phyloP scores from a whole-genome alignment of 306 rosid species.

The Hippophae rhamnoides region DNA sequence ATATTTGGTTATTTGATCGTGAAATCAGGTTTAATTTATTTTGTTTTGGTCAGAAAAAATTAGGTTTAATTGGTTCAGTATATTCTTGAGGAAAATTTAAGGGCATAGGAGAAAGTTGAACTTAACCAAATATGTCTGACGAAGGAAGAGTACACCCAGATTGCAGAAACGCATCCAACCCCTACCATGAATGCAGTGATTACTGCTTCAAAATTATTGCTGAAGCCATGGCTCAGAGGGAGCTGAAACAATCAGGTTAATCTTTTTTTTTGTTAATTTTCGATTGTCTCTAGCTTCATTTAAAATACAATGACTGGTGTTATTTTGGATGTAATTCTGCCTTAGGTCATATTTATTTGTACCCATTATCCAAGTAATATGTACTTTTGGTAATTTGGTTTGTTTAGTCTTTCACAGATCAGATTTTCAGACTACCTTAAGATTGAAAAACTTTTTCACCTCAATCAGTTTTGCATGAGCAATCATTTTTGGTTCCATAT shows the following conservation, averaged over 20 bases:
- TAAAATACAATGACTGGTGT: neutral
- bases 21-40: too few species aligned
- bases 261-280: neutral
- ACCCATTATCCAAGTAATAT: too few species aligned
- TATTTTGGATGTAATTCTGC: neutral
- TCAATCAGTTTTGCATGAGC: too few species aligned
- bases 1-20: too few species aligned
- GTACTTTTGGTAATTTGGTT: too few species aligned
- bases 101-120: slow-evolving; percentile 1
- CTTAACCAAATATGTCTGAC: slow-evolving; percentile 35
- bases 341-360: neutral
- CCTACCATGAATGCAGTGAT: slow-evolving; percentile 79
- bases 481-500: too few species aligned
- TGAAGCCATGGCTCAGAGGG: slow-evolving; percentile 45
- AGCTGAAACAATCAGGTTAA: slow-evolving; percentile 37
- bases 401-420: neutral
- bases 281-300: neutral
- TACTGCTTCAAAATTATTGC: slow-evolving; percentile 75
- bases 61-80: too few species aligned
- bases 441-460: too few species aligned
- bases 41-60: too few species aligned
- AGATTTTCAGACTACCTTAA: neutral
- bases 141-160: slow-evolving; percentile 81
- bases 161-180: slow-evolving; percentile 83
- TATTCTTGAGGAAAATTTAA: slow-evolving; percentile 11